Evolutionary conservation across 1,284 basidiomycete species (phyloP).

Genomic region (Volvariella volvacea): DNA sequence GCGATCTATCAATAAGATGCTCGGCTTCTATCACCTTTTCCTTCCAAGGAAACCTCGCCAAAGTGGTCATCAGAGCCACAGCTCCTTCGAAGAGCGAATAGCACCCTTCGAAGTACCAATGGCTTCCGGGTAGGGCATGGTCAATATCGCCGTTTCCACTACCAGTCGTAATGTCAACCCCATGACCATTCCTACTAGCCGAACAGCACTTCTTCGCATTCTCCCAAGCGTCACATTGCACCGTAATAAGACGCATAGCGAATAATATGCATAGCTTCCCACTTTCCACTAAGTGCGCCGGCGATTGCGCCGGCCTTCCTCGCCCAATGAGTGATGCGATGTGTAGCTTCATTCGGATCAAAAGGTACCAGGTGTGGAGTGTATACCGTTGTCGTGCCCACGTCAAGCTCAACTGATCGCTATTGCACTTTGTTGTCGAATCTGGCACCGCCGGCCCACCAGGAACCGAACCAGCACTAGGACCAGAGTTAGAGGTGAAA

Average conservation of each 20-base stretch:
- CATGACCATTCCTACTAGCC: conserved; percentile 4
- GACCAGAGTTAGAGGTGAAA: not conserved
- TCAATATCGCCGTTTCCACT: not conserved
- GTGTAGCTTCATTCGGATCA: conserved; percentile 29
- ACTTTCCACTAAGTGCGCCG: conserved; percentile 16
- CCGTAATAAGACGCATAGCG: conserved; percentile 27
- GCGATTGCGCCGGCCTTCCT: conserved; percentile 14
- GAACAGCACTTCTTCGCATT: not conserved
- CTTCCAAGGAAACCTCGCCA: conserved; percentile 23
- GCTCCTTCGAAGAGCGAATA: conserved; percentile 33
- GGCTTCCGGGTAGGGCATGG: conserved; percentile 17
- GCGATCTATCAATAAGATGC: conserved; percentile 21
- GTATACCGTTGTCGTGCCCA: conserved; percentile 28
- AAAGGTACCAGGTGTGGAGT: conserved; percentile 33
- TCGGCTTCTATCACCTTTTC: conserved; percentile 23
- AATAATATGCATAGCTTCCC: conserved; percentile 21
- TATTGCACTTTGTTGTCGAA: not conserved
- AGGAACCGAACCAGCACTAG: too few species aligned
- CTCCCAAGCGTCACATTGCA: conserved; percentile 24
- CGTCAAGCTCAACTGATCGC: conserved; percentile 17
- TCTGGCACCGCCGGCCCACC: not conserved
- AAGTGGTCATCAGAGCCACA: conserved; percentile 29
- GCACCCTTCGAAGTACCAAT: conserved; percentile 33
- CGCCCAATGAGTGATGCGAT: conserved; percentile 26
- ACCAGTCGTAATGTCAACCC: not conserved